Evolutionary conservation across 768 basidiomycete genomes (phyloP), one percentile per base, ranked within the genome.

Genomic region (Crepidotus variabilis): DNA sequence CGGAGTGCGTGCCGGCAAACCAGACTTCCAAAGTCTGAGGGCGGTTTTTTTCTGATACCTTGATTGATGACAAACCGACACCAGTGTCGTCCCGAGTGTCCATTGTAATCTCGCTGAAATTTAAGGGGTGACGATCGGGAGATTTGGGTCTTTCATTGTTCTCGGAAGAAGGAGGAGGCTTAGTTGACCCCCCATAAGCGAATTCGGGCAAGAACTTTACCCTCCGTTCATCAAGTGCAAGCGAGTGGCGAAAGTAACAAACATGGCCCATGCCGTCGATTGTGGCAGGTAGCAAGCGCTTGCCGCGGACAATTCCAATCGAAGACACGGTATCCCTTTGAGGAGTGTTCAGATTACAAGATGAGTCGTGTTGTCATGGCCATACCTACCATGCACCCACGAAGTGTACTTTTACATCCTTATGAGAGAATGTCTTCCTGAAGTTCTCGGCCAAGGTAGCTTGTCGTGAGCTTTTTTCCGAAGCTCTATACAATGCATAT

Each of bases 301-400:
- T 51, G 0, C 56, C 59, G n/a, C 69, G 60, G 2, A 54, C 49
- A 22, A 73, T 21, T 1, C 72, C 72, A 24, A 73, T 63, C 0
- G 72, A 72, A 2, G 72, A 72, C 1, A 72, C 70, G 16, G 72
- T 72, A 57, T 72, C 71, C 72, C 72, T 72, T n/a, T n/a, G n/a
- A 7, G 6, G 23, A 49, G 22, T 24, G 48, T 7, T 34, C 11
- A 13, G 20, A 13, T 9, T 14, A 18, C 18, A 2, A 23, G 13
- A 11, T 16, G 22, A 21, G 22, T 2, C 4, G 23, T 11, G 20
- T 0, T 0, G 11, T 22, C 35, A n/a, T 8, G 61, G 63, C 13
- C 20, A 14, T 9, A 16, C 20, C 6, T 50, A 56, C 55, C 55
- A 56, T 32, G 49, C 55, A 21, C 55, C 55, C 23, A 54, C 39